phyloP scores from a whole-genome alignment of 495 filamentous ascomycete species.

The Penicillium nucicola region DNA sequence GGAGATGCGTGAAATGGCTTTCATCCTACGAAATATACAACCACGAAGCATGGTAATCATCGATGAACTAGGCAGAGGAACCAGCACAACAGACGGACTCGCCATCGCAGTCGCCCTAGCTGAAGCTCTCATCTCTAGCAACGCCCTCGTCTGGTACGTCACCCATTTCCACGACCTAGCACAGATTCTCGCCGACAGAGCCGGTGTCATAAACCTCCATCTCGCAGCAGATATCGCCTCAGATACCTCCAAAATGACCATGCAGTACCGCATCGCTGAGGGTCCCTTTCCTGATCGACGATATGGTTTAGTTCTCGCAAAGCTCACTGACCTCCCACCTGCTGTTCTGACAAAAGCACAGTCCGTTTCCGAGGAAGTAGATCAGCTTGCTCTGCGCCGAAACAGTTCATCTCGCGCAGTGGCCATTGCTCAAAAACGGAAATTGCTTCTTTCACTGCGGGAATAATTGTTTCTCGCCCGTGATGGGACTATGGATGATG shows the following conservation, averaged over 20 bases:
- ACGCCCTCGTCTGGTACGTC: conserved; percentile 81
- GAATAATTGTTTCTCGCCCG: conserved; percentile 72
- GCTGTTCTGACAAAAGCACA: conserved; percentile 65
- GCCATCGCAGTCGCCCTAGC: conserved; percentile 86
- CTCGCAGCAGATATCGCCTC: conserved; percentile 64
- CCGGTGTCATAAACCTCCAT: conserved; percentile 77
- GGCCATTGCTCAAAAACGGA: conserved; percentile 59
- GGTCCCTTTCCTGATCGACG: conserved; percentile 69
- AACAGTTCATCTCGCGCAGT: conserved; percentile 56
- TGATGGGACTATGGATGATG: conserved; percentile 64
- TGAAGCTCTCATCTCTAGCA: conserved; percentile 77
- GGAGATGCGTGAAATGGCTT: conserved; percentile 94
- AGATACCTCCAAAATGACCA: conserved; percentile 60
- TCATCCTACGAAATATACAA: conserved; percentile 79
- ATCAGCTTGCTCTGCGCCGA: conserved; percentile 47
- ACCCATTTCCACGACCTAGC: conserved; percentile 89
- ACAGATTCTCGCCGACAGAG: conserved; percentile 66
- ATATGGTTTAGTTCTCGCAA: conserved; percentile 75
- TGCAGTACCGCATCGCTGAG: conserved; percentile 77
- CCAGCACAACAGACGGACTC: conserved; percentile 83
- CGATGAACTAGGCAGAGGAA: conserved; percentile 91
- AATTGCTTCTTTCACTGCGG: conserved; percentile 67
- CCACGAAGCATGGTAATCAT: conserved; percentile 75
- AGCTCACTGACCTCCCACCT: conserved; percentile 68
- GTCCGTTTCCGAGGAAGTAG: conserved; percentile 58